Evolutionary conservation across 2,329 filamentous ascomycete genomes (phyloP), one percentile per base, ranked within the genome.

Genomic region (Talaromyces funiculosus): DNA sequence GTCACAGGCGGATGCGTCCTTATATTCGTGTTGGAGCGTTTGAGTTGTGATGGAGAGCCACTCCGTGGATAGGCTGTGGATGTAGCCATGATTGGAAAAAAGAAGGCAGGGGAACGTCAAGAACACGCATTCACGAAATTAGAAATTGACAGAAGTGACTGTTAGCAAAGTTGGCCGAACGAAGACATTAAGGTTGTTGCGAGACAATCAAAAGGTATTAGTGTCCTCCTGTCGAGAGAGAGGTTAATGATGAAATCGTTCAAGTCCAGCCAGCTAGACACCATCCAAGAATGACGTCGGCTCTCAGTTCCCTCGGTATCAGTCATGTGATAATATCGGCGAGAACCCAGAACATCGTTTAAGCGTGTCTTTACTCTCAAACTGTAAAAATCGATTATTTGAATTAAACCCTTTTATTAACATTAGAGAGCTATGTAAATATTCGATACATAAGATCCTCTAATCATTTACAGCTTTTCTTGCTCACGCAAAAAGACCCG

Each of bases 1-100:
- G 84, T 67, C 24, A 81, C 76, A 71, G 95, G 90, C 68, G 87
- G 79, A 31, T 60, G 60, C 7, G 54, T 53, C 26, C 33, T 62
- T 37, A n/a, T n/a, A 31, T 38, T 53, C 16, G 22, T 51, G 45
- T 38, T 47, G 42, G 42, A 24, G 16, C 45, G 14, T 37, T 38
- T 61, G 45, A 14, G 22, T 20, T 61, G 60, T 22, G 60, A 42
- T 0, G 59, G 60, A 3, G 45, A 58, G 49, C 33, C 38, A 33
- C 54, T 58, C 38, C 59, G 54, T 45, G 53, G 45, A 53, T 51
- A 45, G 22, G 57, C 42, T 29, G 33, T 54, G 31, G 51, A 54
- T 24, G 51, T 54, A 33, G 57, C 57, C 57, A 60, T 59, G 45
- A 45, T 6, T 8, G 20, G 62, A 65, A 64, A 61, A 37, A 35